phyloP scores from a whole-genome alignment of 495 filamentous ascomycete species.

The Hypoxylon intermedium region DNA sequence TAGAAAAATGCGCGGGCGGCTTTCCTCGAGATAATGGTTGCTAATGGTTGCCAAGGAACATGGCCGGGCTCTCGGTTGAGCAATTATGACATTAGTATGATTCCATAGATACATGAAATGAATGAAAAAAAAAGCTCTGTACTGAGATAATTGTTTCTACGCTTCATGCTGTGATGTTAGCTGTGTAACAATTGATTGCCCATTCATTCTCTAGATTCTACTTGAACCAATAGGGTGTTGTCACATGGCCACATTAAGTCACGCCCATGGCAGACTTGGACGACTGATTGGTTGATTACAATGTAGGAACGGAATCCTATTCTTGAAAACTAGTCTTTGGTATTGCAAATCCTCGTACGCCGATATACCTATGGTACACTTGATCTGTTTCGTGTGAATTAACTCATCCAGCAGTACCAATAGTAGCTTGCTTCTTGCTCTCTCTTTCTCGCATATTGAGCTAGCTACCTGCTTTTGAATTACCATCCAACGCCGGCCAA shows the following conservation, averaged over 20 bases:
- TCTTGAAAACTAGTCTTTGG: constrained; percentile 10
- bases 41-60: constrained; percentile 18
- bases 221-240: neutral
- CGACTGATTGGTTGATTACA: neutral
- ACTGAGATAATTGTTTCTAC: neutral
- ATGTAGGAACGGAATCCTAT: neutral
- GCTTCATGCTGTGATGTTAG: neutral
- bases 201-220: no score
- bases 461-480: constrained; percentile 36
- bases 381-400: constrained; percentile 19
- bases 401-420: constrained; percentile 14
- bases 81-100: constrained; percentile 22
- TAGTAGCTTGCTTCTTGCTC: constrained; percentile 5
- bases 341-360: constrained; percentile 33
- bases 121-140: constrained; percentile 14
- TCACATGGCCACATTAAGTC: neutral
- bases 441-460: constrained; percentile 7
- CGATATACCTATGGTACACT: constrained; percentile 31
- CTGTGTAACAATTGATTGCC: no score
- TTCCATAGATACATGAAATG: constrained; percentile 13
- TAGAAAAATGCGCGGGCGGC: constrained; percentile 25
- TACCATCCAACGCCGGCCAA: constrained; percentile 36
- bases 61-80: constrained; percentile 23
- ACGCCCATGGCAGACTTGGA: neutral
- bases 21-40: constrained; percentile 15